Percentiles rank a stretch among this genome's conserved stretches.
Conservation (phyloP, 176 grass and related monocot species). For the Coix lacrymajobi region DNA sequence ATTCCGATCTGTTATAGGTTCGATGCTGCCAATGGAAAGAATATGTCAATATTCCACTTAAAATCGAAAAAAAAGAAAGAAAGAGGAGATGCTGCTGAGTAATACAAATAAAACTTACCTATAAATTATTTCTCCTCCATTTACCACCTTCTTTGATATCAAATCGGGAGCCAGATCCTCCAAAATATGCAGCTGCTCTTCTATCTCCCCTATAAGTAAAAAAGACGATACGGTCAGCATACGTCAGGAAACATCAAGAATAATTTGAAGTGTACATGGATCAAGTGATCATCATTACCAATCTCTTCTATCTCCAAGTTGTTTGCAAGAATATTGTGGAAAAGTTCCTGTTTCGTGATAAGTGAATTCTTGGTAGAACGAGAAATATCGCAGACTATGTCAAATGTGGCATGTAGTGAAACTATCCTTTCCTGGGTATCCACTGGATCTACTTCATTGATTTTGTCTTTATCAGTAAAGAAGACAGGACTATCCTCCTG, state of each 20-base stretch:
- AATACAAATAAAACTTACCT: slow-evolving; percentile 48
- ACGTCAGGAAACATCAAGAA: not conserved
- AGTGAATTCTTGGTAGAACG: slow-evolving; percentile 50
- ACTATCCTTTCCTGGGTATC: slow-evolving; percentile 36
- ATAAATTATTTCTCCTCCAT: slow-evolving; percentile 66
- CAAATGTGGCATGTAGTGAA: slow-evolving; percentile 66
- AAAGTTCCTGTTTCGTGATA: slow-evolving; percentile 81
- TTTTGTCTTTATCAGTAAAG: slow-evolving; percentile 9
- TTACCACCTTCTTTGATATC: slow-evolving; percentile 62
- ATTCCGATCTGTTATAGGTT: slow-evolving; percentile 51
- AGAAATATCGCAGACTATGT: slow-evolving; percentile 67
- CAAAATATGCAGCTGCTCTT: slow-evolving; percentile 71
- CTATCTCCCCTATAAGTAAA: slow-evolving; percentile 59
- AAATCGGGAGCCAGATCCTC: slow-evolving; percentile 70
- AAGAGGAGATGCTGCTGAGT: not conserved
- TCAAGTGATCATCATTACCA: slow-evolving; percentile 46
- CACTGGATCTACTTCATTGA: not conserved
- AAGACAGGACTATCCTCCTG: slow-evolving; percentile 21
- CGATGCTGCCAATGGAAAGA: slow-evolving; percentile 53
- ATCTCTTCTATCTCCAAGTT: slow-evolving; percentile 89
- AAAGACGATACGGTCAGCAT: not conserved
- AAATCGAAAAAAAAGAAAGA: not conserved
- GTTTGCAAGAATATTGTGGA: slow-evolving; percentile 79
- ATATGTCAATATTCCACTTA: not conserved
- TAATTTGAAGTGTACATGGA: slow-evolving; percentile 27